A percentile compares a stretch with the other conserved stretches of the same genome.
These are phyloP conservation scores for Lactarius indigo DNA, from an alignment of 768 basidiomycete species.

Conservation along the genomic window DNA sequence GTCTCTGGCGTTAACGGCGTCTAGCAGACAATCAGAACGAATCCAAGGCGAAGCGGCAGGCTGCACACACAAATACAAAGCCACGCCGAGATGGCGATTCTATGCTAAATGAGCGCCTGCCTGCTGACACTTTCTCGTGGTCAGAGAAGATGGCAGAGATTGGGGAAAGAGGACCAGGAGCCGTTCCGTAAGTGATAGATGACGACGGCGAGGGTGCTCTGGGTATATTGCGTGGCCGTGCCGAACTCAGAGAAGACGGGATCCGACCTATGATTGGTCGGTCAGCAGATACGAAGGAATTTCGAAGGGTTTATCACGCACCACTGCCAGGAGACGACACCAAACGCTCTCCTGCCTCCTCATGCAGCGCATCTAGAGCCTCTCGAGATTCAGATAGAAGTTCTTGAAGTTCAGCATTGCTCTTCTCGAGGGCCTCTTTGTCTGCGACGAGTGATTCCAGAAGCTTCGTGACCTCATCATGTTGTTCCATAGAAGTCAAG, in stretches of 20 bases:
- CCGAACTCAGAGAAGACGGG: neutral
- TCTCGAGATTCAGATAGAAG: constrained; percentile 74
- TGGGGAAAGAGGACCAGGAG: constrained; percentile 24
- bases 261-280: constrained; percentile 23
- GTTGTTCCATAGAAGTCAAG: constrained; percentile 41
- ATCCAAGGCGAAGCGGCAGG: neutral
- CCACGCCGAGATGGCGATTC: constrained; percentile 23
- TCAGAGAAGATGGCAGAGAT: constrained; percentile 20
- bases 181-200: constrained; percentile 17
- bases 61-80: constrained; percentile 40
- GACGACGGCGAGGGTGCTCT: neutral
- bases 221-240: constrained; percentile 2
- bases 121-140: neutral
- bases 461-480: constrained; percentile 61
- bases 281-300: constrained; percentile 8
- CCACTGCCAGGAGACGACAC: constrained; percentile 26
- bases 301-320: constrained; percentile 23
- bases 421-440: constrained; percentile 77
- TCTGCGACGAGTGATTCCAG: constrained; percentile 84
- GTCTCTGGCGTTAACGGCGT: constrained; percentile 48
- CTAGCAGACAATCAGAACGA: constrained; percentile 27
- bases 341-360: constrained; percentile 72
- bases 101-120: constrained; percentile 20
- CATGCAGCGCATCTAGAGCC: constrained; percentile 62
- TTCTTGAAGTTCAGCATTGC: constrained; percentile 74